Percentiles rank a stretch among this genome's conserved stretches.
These are phyloP conservation scores for Begonia masoniana DNA, from an alignment of 306 rosid species.

Conservation along the genomic window DNA sequence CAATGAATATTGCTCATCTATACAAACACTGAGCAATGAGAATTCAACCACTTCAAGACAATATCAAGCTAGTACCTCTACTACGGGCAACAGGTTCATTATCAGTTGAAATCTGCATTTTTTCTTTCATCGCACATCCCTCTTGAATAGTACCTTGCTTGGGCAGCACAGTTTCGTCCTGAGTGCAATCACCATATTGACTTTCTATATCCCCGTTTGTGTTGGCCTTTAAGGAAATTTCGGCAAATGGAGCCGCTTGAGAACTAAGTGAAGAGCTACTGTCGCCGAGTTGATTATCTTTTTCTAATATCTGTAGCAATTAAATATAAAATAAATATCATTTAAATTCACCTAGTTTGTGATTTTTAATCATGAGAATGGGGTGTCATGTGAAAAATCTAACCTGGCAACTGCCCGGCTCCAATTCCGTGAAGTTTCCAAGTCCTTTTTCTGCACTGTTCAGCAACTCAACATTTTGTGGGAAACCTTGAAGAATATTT, in stretches of 20 bases:
- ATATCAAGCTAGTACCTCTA: slow-evolving; percentile 34
- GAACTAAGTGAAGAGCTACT: slow-evolving; percentile 11
- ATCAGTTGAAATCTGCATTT: slow-evolving; percentile 14
- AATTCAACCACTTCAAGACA: too few species aligned
- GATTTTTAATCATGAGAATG: slow-evolving; percentile 2
- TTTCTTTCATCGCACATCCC: slow-evolving; percentile 4
- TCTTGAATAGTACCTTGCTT: slow-evolving; percentile 1
- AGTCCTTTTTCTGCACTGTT: slow-evolving; percentile 13
- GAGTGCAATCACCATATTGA: not conserved
- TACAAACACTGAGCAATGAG: too few species aligned
- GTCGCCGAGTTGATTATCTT: slow-evolving; percentile 5
- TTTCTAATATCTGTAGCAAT: slow-evolving; percentile 19
- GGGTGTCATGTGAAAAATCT: slow-evolving; percentile 9
- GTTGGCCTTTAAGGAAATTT: slow-evolving; percentile 8
- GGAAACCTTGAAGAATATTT: slow-evolving; percentile 14
- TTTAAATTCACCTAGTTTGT: not conserved
- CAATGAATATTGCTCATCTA: too few species aligned
- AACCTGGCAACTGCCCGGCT: slow-evolving; percentile 30
- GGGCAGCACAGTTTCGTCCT: slow-evolving; percentile 1
- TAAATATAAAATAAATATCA: not conserved
- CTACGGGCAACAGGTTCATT: slow-evolving; percentile 18
- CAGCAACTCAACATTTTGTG: slow-evolving; percentile 11
- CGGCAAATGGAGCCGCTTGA: slow-evolving; percentile 6
- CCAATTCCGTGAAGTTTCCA: slow-evolving; percentile 19
- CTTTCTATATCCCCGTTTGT: slow-evolving; percentile 1